Evolutionary conservation across 2,329 filamentous ascomycete species (phyloP).

Genomic region (Colletotrichum gigasporum): DNA sequence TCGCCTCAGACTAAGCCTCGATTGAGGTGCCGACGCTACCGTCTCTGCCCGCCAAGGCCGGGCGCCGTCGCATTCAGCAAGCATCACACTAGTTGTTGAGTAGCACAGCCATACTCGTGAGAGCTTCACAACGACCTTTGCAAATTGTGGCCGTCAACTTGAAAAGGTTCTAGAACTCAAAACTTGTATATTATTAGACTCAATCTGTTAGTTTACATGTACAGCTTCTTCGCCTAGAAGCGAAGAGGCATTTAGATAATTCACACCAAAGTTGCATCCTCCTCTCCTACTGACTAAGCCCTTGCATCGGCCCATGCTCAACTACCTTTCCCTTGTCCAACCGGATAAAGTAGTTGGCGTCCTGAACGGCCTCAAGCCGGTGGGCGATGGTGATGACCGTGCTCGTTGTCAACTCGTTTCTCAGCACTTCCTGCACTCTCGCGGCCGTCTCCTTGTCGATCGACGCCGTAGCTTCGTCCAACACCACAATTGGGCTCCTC

Average conservation of each 20-base stretch:
- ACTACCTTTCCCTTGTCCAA: conserved; percentile 62
- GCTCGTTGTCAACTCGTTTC: conserved; percentile 62
- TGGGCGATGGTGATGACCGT: conserved; percentile 76
- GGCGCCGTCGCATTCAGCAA: too few relatives aligned
- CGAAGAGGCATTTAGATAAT: too few relatives aligned
- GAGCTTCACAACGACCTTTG: too few relatives aligned
- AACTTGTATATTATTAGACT: too few relatives aligned
- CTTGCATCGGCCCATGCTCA: conserved; percentile 53
- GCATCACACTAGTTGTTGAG: too few relatives aligned
- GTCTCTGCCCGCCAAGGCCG: not conserved
- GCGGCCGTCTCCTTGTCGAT: conserved; percentile 69
- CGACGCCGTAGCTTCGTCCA: conserved; percentile 73
- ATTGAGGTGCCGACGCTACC: not conserved
- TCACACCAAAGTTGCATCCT: too few relatives aligned
- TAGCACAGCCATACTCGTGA: too few relatives aligned
- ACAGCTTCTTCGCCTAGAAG: too few relatives aligned
- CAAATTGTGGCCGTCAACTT: too few relatives aligned
- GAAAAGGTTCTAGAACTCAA: too few relatives aligned
- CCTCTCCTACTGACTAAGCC: conserved; percentile 3
- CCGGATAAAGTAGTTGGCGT: conserved; percentile 64
- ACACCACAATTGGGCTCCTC: conserved; percentile 66
- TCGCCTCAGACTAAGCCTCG: not conserved
- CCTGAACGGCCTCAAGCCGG: conserved; percentile 68
- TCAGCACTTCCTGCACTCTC: conserved; percentile 65
- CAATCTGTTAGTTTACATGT: too few relatives aligned